Evolutionary conservation across 352 stramenopile species (phyloP), one percentile per base, ranked within the genome.

Genomic region (Globisporangium paroecandrum): DNA sequence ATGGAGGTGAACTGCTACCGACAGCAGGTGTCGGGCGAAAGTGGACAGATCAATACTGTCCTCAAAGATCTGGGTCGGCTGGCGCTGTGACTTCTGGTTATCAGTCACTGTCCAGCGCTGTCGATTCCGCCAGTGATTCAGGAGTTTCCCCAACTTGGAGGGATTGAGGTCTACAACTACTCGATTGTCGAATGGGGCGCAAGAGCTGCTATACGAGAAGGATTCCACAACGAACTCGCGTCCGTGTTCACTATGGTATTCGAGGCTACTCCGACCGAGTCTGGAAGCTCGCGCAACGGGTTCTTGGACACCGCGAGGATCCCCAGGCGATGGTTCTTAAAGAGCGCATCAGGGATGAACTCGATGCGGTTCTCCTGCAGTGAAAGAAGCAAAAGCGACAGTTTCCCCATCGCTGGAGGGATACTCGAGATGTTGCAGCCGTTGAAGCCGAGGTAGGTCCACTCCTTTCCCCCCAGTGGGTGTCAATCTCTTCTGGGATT

Each of bases 261-360:
- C 24, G 18, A 66, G 36, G 12, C 36, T 43, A 43, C 36, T 12
- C 13, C 6, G 24, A n/a, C 20, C 20, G 56, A 63, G 7, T 63
- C 74, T 3, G 64, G 49, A 18, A 89, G 80, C 34, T 70, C 51
- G 10, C 36, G 46, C 10, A 70, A 72, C 22, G 80, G 82, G 49
- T 78, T 74, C n/a, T 78, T 69, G 15, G 66, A 79, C 49, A 79
- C 78, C 0, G 73, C 89, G 24, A 73, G 87, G 32, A 79, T 79
- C 24, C 43, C 89, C 47, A 82, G 89, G 47, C 73, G 75, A 24
- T 58, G 83, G 61, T 75, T 74, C 62, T 90, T 89, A 68, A 77
- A 78, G 71, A 79, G 58, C 34, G 81, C 75, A 18, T 85, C 88
- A 64, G 54, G 85, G 32, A 78, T 76, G 27, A 87, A 79, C 67